Evolutionary conservation across 2,329 filamentous ascomycete genomes (phyloP).

Genomic region (Cladosporium sp.): DNA sequence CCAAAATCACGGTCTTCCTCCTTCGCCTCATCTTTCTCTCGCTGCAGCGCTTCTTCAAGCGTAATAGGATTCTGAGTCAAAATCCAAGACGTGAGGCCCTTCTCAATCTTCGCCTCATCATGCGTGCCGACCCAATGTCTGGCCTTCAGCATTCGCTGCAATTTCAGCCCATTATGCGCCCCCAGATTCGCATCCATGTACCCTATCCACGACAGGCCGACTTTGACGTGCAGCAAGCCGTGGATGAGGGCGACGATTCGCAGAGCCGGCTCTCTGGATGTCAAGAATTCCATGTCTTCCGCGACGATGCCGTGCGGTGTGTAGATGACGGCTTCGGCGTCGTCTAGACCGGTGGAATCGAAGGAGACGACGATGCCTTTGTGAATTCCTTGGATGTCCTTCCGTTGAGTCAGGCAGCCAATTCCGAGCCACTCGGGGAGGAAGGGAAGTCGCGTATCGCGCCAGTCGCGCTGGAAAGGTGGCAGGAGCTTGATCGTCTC

Average conservation of each 20-base stretch:
- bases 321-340: slow-evolving; percentile 57
- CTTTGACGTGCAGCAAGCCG: slow-evolving; percentile 59
- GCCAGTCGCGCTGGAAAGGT: slow-evolving; percentile 47
- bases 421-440: slow-evolving; percentile 61
- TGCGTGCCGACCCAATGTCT: slow-evolving; percentile 65
- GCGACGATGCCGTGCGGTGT: slow-evolving; percentile 59
- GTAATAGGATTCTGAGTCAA: slow-evolving; percentile 41
- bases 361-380: slow-evolving; percentile 59
- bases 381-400: slow-evolving; percentile 58
- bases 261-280: slow-evolving; percentile 43
- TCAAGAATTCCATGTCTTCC: slow-evolving; percentile 40
- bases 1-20: neutral
- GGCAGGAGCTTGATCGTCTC: slow-evolving; percentile 49
- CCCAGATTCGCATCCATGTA: slow-evolving; percentile 60
- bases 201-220: slow-evolving; percentile 29
- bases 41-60: slow-evolving; percentile 45
- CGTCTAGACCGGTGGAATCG: slow-evolving; percentile 29
- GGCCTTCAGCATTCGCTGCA: slow-evolving; percentile 49
- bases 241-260: slow-evolving; percentile 58
- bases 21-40: slow-evolving; percentile 35
- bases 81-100: slow-evolving; percentile 52
- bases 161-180: slow-evolving; percentile 56
- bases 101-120: slow-evolving; percentile 59
- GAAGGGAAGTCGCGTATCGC: slow-evolving; percentile 38
- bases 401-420: slow-evolving; percentile 50